These are phyloP conservation scores for Phytophthora kernoviae DNA, from an alignment of 352 stramenopile genomes.

Conservation along the genomic window DNA sequence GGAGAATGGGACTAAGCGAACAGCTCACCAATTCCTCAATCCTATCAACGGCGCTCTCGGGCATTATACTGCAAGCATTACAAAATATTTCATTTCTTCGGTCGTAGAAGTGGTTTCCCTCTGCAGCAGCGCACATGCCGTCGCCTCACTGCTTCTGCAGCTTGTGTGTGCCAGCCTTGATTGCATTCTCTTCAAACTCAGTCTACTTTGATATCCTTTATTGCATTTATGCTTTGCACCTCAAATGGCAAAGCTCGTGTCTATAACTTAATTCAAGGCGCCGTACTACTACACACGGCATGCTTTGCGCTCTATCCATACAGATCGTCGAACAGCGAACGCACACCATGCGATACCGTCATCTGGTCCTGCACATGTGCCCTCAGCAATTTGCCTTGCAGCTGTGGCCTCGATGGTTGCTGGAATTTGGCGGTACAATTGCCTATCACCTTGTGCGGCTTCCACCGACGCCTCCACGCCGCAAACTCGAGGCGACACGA, in stretches of 20 bases:
- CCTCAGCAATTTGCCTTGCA: background rate
- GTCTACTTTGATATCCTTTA: background rate
- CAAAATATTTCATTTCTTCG: background rate
- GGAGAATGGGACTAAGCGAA: constrained; percentile 69
- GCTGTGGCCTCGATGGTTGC: constrained; percentile 13
- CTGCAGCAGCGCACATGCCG: background rate
- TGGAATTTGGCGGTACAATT: constrained; percentile 46
- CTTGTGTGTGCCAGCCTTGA: background rate
- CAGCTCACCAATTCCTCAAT: constrained; percentile 17
- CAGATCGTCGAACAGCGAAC: constrained; percentile 36
- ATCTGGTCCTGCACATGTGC: background rate
- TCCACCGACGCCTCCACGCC: constrained; percentile 51
- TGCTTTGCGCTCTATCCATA: constrained; percentile 7
- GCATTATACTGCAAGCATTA: background rate
- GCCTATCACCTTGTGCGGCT: constrained; percentile 43
- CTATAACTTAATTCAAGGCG: constrained; percentile 4
- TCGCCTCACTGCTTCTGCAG: background rate
- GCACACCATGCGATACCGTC: constrained; percentile 14
- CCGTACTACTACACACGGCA: background rate
- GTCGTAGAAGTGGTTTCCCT: background rate
- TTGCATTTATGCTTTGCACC: background rate
- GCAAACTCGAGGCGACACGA: constrained; percentile 57
- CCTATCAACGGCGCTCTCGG: constrained; percentile 15
- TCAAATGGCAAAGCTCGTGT: background rate
- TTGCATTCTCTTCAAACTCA: background rate